Evolutionary conservation across 2,329 filamentous ascomycete genomes (phyloP).

Genomic region (Fusarium humuli): DNA sequence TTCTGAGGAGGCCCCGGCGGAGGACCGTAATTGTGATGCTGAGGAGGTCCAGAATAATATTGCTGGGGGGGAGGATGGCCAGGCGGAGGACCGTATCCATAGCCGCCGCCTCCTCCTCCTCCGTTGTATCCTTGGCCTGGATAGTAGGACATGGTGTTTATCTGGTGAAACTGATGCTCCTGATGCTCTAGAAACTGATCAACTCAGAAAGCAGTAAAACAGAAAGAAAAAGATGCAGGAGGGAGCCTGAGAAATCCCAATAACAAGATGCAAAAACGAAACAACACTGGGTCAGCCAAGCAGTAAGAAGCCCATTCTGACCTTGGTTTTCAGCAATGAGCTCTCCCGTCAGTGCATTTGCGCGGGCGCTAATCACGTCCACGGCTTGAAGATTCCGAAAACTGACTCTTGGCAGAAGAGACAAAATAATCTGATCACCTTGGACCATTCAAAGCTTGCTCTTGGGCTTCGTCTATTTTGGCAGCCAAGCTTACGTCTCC

Average conservation of each 20-base stretch:
- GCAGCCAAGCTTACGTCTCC: not conserved
- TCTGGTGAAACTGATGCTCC: conserved; percentile 8
- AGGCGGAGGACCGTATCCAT: conserved; percentile 45
- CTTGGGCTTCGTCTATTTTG: not conserved
- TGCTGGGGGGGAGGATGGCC: conserved; percentile 32
- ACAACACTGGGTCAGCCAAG: conserved; percentile 24
- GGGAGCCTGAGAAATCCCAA: conserved; percentile 20
- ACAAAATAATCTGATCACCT: not conserved
- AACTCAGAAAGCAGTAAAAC: not conserved
- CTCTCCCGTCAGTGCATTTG: not conserved
- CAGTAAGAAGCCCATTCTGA: conserved; percentile 9
- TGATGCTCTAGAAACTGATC: conserved; percentile 10
- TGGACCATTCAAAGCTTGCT: too few species aligned
- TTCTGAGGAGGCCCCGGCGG: conserved; percentile 41
- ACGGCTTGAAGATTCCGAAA: not conserved
- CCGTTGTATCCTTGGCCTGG: conserved; percentile 56
- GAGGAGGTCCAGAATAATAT: conserved; percentile 24
- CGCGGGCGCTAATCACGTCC: conserved; percentile 34
- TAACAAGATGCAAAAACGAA: conserved; percentile 13
- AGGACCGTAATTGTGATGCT: conserved; percentile 42
- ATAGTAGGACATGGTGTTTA: conserved; percentile 54
- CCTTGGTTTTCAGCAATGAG: conserved; percentile 10
- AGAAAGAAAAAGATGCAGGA: conserved; percentile 21
- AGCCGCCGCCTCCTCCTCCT: conserved; percentile 48
- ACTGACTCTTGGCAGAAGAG: not conserved